These are phyloP conservation scores for Trichoderma pleuroti DNA, from an alignment of 2,329 filamentous ascomycete genomes.

Conservation along the genomic window DNA sequence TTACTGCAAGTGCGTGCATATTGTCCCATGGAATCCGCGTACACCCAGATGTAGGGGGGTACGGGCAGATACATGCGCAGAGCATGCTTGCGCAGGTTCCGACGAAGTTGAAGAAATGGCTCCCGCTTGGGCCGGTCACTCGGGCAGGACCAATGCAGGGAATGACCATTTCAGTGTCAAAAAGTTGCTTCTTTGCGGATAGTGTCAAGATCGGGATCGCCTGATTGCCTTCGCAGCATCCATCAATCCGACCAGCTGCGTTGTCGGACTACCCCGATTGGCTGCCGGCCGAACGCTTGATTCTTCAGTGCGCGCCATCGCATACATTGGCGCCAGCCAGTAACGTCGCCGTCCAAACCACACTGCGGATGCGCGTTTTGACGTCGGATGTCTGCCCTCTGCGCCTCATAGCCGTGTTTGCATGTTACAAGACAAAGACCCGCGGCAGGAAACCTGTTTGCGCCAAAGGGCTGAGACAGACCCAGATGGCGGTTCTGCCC, in stretches of 20 bases:
- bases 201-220: slow-evolving; percentile 5
- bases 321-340: not conserved
- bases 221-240: slow-evolving; percentile 12
- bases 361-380: not conserved
- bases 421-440: not conserved
- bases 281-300: not conserved
- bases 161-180: not conserved
- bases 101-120: not conserved
- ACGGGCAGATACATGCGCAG: not conserved
- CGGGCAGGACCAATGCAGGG: not conserved
- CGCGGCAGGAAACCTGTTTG: not conserved
- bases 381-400: slow-evolving; percentile 6
- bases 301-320: not conserved
- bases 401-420: not conserved
- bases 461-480: slow-evolving; percentile 3
- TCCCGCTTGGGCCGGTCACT: slow-evolving; percentile 4
- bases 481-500: not conserved
- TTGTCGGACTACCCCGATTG: slow-evolving; percentile 9
- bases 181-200: not conserved
- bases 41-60: not conserved
- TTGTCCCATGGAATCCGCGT: not conserved
- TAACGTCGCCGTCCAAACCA: not conserved
- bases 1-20: not conserved
- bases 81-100: not conserved
- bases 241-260: slow-evolving; percentile 11